These are phyloP conservation scores for Protostelium mycophagum DNA, from an alignment of 78 protist species.

Conservation along the genomic window DNA sequence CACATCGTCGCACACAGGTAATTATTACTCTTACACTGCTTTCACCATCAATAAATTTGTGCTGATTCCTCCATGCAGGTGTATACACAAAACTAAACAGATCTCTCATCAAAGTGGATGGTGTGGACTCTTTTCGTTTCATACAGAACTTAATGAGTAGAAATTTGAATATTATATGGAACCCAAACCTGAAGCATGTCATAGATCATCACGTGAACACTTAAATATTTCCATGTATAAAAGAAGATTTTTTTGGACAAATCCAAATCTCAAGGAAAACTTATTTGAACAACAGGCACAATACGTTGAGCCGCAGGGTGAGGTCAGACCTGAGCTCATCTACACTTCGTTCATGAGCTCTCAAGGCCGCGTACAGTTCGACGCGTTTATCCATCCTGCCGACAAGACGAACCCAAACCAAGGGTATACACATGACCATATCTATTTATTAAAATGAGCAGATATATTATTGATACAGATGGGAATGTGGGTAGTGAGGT, in stretches of 20 bases:
- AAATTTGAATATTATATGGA: too few relatives aligned
- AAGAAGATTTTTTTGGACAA: too few relatives aligned
- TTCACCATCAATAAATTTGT: too few relatives aligned
- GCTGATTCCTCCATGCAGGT: too few relatives aligned
- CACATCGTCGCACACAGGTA: too few relatives aligned
- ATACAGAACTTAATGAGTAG: not conserved
- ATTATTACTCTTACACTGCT: too few relatives aligned
- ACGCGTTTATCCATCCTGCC: constrained; percentile 24
- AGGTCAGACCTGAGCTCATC: not conserved
- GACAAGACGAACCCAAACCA: not conserved
- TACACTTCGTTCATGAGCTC: constrained; percentile 36
- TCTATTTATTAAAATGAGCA: too few relatives aligned
- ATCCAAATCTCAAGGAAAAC: too few relatives aligned
- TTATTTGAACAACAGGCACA: not conserved
- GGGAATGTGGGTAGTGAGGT: constrained; percentile 12
- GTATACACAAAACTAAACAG: not conserved
- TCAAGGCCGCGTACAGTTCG: constrained; percentile 39
- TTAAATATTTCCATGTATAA: not conserved
- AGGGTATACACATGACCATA: too few relatives aligned
- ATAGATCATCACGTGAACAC: not conserved
- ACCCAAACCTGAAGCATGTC: not conserved
- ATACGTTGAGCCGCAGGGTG: not conserved
- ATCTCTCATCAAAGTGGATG: not conserved
- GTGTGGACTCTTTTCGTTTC: not conserved
- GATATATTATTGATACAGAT: constrained; percentile 42